Evolutionary conservation across 75 land plant genomes (phyloP).

Genomic region (Sequoiadendron giganteum): DNA sequence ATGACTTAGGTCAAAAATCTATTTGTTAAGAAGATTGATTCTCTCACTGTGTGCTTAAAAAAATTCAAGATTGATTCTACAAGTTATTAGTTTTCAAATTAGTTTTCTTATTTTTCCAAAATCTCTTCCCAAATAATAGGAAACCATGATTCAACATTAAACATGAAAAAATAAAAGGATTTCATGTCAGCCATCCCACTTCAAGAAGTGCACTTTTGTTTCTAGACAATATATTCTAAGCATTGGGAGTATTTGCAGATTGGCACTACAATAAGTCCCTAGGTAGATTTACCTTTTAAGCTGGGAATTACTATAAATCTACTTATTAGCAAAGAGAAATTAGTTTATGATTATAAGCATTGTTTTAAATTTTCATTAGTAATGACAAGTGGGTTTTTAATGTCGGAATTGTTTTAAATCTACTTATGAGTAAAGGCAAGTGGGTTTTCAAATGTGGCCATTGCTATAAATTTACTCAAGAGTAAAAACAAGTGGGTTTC

Average conservation of each 20-base stretch:
- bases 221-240: slow-evolving; percentile 72
- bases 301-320: too few species aligned
- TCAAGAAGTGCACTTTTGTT: slow-evolving; percentile 78
- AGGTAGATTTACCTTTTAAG: too few species aligned
- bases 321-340: neutral
- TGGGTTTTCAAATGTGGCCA: neutral
- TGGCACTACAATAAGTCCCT: too few species aligned
- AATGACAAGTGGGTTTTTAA: neutral
- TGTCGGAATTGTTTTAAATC: too few species aligned
- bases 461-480: neutral
- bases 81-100: neutral
- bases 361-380: neutral
- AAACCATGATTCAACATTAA: neutral
- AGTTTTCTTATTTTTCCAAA: neutral
- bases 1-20: neutral
- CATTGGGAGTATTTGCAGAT: slow-evolving; percentile 67
- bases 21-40: neutral
- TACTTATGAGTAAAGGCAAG: neutral
- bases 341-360: too few species aligned
- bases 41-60: too few species aligned
- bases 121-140: neutral
- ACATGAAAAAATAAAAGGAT: neutral
- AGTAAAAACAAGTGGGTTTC: neutral
- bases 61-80: neutral
- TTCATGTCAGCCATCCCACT: slow-evolving; percentile 80